These are phyloP conservation scores for Calonectria pteridis DNA, from an alignment of 2,329 filamentous ascomycete genomes.

Conservation along the genomic window DNA sequence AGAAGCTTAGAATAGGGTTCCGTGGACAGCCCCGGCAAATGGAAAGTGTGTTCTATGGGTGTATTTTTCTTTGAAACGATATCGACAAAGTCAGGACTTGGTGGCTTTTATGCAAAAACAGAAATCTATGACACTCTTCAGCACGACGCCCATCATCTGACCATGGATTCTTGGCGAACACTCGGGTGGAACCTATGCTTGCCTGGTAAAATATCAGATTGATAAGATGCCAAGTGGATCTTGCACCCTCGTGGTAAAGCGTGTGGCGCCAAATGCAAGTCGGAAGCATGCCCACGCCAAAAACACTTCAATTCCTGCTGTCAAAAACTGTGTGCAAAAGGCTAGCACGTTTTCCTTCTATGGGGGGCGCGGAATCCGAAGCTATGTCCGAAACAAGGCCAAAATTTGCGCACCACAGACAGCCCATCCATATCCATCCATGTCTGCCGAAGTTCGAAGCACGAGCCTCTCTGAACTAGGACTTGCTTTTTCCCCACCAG, in stretches of 20 bases:
- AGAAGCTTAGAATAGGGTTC: no score
- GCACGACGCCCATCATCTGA: background rate
- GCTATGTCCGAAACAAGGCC: background rate
- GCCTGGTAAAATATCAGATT: background rate
- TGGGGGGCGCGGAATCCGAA: background rate
- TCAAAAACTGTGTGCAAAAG: background rate
- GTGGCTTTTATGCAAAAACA: background rate
- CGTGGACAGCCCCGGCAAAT: no score
- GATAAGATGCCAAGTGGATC: constrained; percentile 2
- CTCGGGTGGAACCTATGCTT: background rate
- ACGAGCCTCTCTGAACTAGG: background rate
- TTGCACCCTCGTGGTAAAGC: background rate
- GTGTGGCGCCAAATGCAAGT: background rate
- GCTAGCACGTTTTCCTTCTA: background rate
- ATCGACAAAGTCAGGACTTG: background rate
- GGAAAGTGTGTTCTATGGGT: background rate
- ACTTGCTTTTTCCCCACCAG: background rate
- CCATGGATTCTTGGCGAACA: background rate
- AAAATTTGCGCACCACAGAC: background rate
- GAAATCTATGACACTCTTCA: background rate
- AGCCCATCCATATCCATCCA: no score
- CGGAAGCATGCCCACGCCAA: background rate
- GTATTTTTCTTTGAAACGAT: background rate
- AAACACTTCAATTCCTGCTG: background rate
- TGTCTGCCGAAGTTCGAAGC: background rate